Evolutionary conservation across 768 basidiomycete genomes (phyloP), one percentile per base, ranked within the genome.

Genomic region (Exsudoporus frostii): DNA sequence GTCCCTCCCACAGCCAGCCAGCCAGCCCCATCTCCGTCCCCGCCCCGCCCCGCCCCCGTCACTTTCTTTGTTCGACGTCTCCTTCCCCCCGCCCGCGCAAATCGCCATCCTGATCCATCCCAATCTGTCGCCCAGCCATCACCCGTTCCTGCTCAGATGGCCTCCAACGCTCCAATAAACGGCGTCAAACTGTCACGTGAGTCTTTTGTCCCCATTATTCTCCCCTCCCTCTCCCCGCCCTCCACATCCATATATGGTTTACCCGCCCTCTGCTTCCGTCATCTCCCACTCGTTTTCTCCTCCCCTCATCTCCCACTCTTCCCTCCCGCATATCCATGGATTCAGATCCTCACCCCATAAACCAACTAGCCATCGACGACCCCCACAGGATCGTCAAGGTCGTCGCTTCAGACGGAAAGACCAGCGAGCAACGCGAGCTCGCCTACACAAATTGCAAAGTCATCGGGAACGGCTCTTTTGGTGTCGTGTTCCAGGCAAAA

Each of bases 401-500:
- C 65, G 79, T 90, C 69, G 96, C 95, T 53, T 91, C 88, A 57
- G 90, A 95, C 65, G 97, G 97, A 74, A 98, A 95, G 83, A 76
- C 86, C 7, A 93, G 91, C 64, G 88, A 90, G 45, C 86, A 89
- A 57, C 80, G 81, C 65, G 89, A 94, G 63, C 85, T 98, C 65
- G 82, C 86, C 44, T 99, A 99, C 77, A 97, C 91, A 63, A 94
- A 91, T 71, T 96, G 90, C 81, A 98, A 97, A 76, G 92, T 99
- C 68, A 90, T 95, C 66, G 97, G 97, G 51, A 98, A 99, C 68
- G 97, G 97, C 72, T 96, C 93, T 53, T 99, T 99, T 66, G 97
- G 97, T 62, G 95, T 99, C 71, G 97, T 99, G 58, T 98, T 95
- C 72, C 92, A 94, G 60, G 96, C 95, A 54, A 92, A 85, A 73